Percentiles rank a stretch among this genome's conserved stretches.
phyloP scores from a whole-genome alignment of 2,329 filamentous ascomycete genomes.

The Diatrype stigma region DNA sequence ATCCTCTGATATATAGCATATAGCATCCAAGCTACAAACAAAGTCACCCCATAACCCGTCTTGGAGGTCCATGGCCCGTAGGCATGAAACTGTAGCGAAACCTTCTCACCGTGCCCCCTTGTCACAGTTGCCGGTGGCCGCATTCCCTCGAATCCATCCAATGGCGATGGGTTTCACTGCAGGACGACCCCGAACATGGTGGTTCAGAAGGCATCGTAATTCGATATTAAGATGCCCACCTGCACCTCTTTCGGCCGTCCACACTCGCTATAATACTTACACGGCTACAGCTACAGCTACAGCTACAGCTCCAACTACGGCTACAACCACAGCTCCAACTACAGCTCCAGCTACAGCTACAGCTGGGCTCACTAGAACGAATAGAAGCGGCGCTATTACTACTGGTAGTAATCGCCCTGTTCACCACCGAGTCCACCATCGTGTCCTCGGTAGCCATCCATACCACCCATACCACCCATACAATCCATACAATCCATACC shows the following conservation, averaged over 20 bases:
- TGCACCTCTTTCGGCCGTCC: background rate
- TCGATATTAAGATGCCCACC: background rate
- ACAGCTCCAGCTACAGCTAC: background rate
- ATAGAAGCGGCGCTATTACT: background rate
- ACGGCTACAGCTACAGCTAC: too few species aligned
- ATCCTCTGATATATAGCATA: too few species aligned
- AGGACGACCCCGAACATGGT: background rate
- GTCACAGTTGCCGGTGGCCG: background rate
- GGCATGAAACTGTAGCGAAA: constrained; percentile 1
- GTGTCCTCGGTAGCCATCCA: too few species aligned
- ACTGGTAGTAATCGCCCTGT: constrained; percentile 1
- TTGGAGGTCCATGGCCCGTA: background rate
- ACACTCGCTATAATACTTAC: too few species aligned
- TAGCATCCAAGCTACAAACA: background rate
- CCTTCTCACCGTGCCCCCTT: background rate
- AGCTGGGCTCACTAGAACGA: background rate
- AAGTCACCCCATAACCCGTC: background rate
- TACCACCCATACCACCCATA: too few species aligned
- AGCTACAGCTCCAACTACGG: background rate
- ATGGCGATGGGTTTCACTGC: background rate
- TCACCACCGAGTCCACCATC: too few species aligned
- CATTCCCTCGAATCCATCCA: background rate
- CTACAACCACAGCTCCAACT: background rate
- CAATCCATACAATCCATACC: constrained; percentile 1
- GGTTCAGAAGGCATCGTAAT: background rate